These are phyloP conservation scores for Lachancea kluyveri DNA, from an alignment of 805 yeast genomes.

Conservation along the genomic window DNA sequence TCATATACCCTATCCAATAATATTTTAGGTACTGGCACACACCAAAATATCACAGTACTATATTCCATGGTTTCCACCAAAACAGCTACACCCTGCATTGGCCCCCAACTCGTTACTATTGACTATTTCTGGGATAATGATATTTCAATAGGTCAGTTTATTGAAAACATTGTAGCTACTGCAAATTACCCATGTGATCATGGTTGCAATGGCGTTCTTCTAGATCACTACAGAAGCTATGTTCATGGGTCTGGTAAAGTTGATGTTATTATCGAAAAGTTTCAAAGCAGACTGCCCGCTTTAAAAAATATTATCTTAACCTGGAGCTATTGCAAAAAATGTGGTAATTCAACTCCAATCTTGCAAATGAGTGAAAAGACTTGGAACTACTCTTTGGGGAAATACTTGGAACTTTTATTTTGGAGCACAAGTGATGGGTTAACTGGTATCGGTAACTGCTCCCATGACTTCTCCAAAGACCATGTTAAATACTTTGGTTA, in stretches of 20 bases:
- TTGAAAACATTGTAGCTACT: conserved; percentile 73
- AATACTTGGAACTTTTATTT: conserved; percentile 79
- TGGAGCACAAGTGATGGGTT: conserved; percentile 57
- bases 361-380: conserved; percentile 79
- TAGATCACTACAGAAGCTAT: conserved; percentile 78
- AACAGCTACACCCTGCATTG: conserved; percentile 86
- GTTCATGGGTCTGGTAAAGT: conserved; percentile 84
- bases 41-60: conserved; percentile 72
- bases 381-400: conserved; percentile 90
- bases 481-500: conserved; percentile 82
- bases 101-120: conserved; percentile 78
- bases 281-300: conserved; percentile 51
- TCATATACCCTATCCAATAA: conserved; percentile 45
- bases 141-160: conserved; percentile 79
- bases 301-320: conserved; percentile 64
- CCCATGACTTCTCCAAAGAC: conserved; percentile 74
- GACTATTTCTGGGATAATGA: conserved; percentile 91
- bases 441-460: conserved; percentile 59
- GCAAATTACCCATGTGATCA: conserved; percentile 66
- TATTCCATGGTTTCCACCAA: conserved; percentile 78
- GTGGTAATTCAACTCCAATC: conserved; percentile 70
- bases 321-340: conserved; percentile 87
- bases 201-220: conserved; percentile 65
- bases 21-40: conserved; percentile 62
- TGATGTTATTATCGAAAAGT: conserved; percentile 65